phyloP scores from a whole-genome alignment of 2,329 filamentous ascomycete genomes.

The Penicillium sp. region DNA sequence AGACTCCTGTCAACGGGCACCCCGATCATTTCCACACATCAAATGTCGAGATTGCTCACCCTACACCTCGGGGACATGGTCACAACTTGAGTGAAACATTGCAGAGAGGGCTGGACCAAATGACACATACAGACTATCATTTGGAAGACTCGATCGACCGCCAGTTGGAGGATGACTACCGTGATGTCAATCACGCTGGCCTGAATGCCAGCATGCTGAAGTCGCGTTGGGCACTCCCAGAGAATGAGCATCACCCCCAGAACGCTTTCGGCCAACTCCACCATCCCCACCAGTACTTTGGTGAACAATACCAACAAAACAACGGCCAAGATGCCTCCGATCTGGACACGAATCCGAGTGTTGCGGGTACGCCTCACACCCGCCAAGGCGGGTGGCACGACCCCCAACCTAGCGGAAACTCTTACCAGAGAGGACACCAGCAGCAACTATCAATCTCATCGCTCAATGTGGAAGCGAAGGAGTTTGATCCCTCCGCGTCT shows the following conservation, averaged over 20 bases:
- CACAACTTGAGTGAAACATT: conserved; percentile 77
- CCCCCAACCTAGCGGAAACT: conserved; percentile 32
- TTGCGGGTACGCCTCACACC: conserved; percentile 63
- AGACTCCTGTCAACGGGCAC: conserved; percentile 33
- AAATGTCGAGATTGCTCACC: conserved; percentile 58
- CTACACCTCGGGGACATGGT: conserved; percentile 62
- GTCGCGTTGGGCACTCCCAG: conserved; percentile 41
- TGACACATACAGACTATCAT: conserved; percentile 74
- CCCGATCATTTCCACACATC: conserved; percentile 45
- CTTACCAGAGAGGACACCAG: conserved; percentile 54
- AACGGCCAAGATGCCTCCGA: conserved; percentile 60
- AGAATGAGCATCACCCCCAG: conserved; percentile 30
- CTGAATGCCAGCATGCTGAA: conserved; percentile 34
- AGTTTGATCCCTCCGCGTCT: conserved; percentile 68
- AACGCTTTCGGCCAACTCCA: conserved; percentile 31
- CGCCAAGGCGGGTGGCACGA: conserved; percentile 39
- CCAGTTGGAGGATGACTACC: conserved; percentile 76
- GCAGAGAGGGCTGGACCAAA: conserved; percentile 74
- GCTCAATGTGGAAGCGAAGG: conserved; percentile 84
- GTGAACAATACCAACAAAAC: conserved; percentile 34
- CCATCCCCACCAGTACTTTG: conserved; percentile 38
- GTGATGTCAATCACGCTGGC: conserved; percentile 31
- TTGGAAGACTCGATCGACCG: conserved; percentile 77
- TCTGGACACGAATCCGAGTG: conserved; percentile 73
- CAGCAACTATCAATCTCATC: conserved; percentile 73